Evolutionary conservation across 495 filamentous ascomycete species (phyloP).

Genomic region (Opeltia flavorubescens): DNA sequence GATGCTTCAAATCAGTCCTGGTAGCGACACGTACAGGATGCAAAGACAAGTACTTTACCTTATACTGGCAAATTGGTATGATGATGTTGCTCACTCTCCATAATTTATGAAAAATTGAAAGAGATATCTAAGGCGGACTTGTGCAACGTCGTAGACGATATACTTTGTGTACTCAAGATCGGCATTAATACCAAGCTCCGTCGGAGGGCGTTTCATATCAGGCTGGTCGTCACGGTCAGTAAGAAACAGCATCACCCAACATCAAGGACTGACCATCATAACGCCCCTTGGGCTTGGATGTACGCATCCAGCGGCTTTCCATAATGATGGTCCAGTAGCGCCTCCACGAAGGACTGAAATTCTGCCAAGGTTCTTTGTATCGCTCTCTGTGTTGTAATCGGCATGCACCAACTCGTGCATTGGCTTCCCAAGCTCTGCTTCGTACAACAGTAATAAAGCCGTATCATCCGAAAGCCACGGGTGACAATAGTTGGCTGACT

Average conservation of each 20-base stretch:
- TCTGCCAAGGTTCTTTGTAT: conserved; percentile 42
- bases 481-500: conserved; percentile 67
- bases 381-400: conserved; percentile 35
- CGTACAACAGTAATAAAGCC: conserved; percentile 54
- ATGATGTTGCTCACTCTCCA: no score
- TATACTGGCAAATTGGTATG: no score
- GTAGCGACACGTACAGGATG: no score
- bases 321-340: conserved; percentile 39
- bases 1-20: no score
- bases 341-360: conserved; percentile 57
- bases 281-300: conserved; percentile 49
- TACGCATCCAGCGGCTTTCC: conserved; percentile 62
- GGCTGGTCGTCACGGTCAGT: conserved; percentile 9
- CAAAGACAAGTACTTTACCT: no score
- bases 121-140: conserved; percentile 68
- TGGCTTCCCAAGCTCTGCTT: conserved; percentile 55
- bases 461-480: conserved; percentile 37
- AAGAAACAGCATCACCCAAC: not conserved
- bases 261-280: conserved; percentile 32
- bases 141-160: conserved; percentile 63
- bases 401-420: conserved; percentile 31
- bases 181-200: conserved; percentile 1
- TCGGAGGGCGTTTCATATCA: conserved; percentile 5
- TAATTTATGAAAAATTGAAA: conserved; percentile 39
- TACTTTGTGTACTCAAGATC: conserved; percentile 39